A percentile compares a stretch with the other conserved stretches of the same genome.
phyloP scores from a whole-genome alignment of 208 protist species.

The Crithidia expoeki region DNA sequence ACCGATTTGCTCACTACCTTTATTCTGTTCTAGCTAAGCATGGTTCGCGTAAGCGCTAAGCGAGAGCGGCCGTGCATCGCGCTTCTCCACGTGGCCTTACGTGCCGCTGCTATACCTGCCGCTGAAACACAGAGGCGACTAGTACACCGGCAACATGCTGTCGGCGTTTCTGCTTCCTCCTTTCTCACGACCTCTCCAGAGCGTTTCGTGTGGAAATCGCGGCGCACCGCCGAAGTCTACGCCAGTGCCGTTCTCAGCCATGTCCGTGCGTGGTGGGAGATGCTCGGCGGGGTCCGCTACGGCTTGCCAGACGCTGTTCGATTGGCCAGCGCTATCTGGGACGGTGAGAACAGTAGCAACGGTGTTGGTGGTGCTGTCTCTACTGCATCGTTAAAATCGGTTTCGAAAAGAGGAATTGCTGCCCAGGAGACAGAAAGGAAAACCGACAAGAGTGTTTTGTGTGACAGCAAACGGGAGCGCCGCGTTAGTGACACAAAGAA shows the following conservation, averaged over 20 bases:
- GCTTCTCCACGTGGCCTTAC: slow-evolving; percentile 25
- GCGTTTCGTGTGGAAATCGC: slow-evolving; percentile 18
- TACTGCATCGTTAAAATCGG: too few species aligned
- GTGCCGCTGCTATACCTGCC: background rate
- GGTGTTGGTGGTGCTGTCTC: background rate
- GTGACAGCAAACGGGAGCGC: background rate
- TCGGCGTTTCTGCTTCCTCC: background rate
- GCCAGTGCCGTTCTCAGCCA: slow-evolving; percentile 23
- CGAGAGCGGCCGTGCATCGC: slow-evolving; percentile 31
- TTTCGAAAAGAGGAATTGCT: background rate
- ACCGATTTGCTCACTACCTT: background rate
- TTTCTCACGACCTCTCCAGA: background rate
- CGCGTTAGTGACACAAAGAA: slow-evolving; percentile 9
- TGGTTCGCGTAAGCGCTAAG: slow-evolving; percentile 36
- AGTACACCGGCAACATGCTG: background rate
- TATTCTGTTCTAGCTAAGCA: slow-evolving; percentile 10
- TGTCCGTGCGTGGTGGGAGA: slow-evolving; percentile 26
- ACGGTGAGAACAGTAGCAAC: slow-evolving; percentile 8
- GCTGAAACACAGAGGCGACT: background rate
- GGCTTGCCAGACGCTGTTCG: slow-evolving; percentile 15
- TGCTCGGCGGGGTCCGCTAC: slow-evolving; percentile 44
- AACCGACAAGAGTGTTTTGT: too few species aligned
- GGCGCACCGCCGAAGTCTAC: slow-evolving; percentile 16
- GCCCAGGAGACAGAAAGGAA: too few species aligned
- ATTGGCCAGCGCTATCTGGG: slow-evolving; percentile 22